phyloP scores from a whole-genome alignment of 2,329 filamentous ascomycete genomes.

The Gyromitra esculenta region DNA sequence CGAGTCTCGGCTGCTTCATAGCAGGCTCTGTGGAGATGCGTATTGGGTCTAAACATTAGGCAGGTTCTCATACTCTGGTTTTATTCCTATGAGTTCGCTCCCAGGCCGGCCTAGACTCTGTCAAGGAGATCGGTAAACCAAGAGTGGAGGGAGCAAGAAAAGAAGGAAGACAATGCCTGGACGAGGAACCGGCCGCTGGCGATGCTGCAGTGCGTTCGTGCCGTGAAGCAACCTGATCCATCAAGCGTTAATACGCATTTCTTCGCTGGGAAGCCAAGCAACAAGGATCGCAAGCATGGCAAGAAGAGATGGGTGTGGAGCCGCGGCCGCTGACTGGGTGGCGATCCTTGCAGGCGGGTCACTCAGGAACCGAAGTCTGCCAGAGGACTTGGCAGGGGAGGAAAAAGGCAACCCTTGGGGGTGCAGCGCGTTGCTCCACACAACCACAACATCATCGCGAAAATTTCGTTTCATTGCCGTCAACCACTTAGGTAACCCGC shows the following conservation, averaged over 20 bases:
- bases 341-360: conserved; percentile 15
- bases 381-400: conserved; percentile 33
- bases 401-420: neutral
- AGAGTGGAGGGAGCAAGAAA: conserved; percentile 12
- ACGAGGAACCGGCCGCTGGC: neutral
- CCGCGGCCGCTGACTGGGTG: conserved; percentile 19
- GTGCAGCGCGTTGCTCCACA: neutral
- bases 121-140: neutral
- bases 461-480: conserved; percentile 17
- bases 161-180: conserved; percentile 4
- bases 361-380: conserved; percentile 27
- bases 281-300: neutral
- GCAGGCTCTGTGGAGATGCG: neutral
- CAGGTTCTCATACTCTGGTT: neutral
- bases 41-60: too few species aligned
- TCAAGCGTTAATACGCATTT: neutral
- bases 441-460: conserved; percentile 10
- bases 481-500: conserved; percentile 35
- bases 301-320: conserved; percentile 18
- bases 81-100: neutral
- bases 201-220: neutral
- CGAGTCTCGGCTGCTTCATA: conserved; percentile 22
- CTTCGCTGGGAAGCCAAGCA: neutral
- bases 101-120: neutral
- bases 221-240: conserved; percentile 15